Evolutionary conservation across 495 filamentous ascomycete genomes (phyloP), one percentile per base, ranked within the genome.

Genomic region (Penicillium paradoxum): DNA sequence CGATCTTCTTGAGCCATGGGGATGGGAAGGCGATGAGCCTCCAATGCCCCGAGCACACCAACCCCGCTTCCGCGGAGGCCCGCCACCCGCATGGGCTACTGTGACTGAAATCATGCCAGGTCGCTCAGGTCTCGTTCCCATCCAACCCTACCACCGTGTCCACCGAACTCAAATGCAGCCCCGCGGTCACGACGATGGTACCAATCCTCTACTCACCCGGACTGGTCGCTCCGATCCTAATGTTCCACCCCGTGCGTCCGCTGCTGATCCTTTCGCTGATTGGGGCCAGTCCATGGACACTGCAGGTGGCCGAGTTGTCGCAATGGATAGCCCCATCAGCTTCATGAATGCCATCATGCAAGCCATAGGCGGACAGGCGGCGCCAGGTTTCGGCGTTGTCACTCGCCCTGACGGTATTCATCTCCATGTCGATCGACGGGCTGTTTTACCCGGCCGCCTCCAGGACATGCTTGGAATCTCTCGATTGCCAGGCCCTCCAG

Each of bases 131-230:
- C 69, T 76, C 17, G 64, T 77, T 46, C 71, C 73, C 3, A 72
- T 79, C 11, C 75, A 74, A 37, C 70, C 74, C 21, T 81, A 81
- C 61, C 74, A 79, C 48, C 74, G 63, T 36, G 58, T 82, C 44
- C 77, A 82, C 57, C 69, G 81, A 36, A 73, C 69, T 36, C 73
- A 79, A 38, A 65, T 70, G 15, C 69, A 68, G 4, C 58, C 73
- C 24, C 79, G 82, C 21, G 69, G 69, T 13, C 78, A 76, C 37
- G 89, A 96, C 59, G 90, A 95, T 60, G 89, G 89, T 15, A 76
- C 79, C 4, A 95, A 96, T 62, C 91, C 91, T 43, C 75, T 96
- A 13, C 80, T 90, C 46, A 46, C 69, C 66, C 62, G 77, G 9
- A 63, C 60, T 30, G 78, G 74, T 37, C 69, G 73, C 32, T 60